Evolutionary conservation across 1,284 basidiomycete genomes (phyloP).

Genomic region (Grifola frondosa): DNA sequence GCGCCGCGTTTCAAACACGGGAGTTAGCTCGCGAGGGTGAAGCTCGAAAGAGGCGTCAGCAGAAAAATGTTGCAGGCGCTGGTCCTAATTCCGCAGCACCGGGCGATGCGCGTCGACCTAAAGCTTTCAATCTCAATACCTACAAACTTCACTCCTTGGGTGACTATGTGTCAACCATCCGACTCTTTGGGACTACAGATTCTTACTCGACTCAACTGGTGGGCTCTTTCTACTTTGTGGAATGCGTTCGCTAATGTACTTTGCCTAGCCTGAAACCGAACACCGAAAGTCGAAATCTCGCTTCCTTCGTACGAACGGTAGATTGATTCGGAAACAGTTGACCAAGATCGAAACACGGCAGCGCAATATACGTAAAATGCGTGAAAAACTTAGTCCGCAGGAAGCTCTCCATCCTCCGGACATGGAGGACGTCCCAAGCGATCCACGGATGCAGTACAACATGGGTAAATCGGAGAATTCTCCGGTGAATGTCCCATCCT

Average conservation of each 20-base stretch:
- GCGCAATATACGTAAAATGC: too few relatives aligned
- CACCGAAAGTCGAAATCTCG: background rate
- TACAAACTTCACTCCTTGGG: conserved; percentile 27
- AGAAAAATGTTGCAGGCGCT: too few relatives aligned
- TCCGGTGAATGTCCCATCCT: background rate
- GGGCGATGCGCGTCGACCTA: too few relatives aligned
- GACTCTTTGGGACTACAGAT: conserved; percentile 21
- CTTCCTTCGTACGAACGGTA: background rate
- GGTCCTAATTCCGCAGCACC: too few relatives aligned
- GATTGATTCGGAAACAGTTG: background rate
- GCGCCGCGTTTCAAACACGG: conserved; percentile 14
- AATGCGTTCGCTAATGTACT: too few relatives aligned
- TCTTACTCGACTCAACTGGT: conserved; percentile 19
- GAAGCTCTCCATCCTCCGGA: background rate
- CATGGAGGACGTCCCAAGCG: background rate
- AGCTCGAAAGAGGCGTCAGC: conserved; percentile 4
- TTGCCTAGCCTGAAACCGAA: too few relatives aligned
- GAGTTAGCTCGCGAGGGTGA: conserved; percentile 18
- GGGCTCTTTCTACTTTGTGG: too few relatives aligned
- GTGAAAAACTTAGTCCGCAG: background rate
- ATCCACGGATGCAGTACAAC: background rate
- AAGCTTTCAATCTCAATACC: conserved; percentile 18
- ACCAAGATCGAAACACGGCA: too few relatives aligned
- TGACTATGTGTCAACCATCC: conserved; percentile 20
- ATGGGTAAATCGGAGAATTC: background rate